Conservation (phyloP, 148 eudicot species). For the Vaccinium darrowii region DNA sequence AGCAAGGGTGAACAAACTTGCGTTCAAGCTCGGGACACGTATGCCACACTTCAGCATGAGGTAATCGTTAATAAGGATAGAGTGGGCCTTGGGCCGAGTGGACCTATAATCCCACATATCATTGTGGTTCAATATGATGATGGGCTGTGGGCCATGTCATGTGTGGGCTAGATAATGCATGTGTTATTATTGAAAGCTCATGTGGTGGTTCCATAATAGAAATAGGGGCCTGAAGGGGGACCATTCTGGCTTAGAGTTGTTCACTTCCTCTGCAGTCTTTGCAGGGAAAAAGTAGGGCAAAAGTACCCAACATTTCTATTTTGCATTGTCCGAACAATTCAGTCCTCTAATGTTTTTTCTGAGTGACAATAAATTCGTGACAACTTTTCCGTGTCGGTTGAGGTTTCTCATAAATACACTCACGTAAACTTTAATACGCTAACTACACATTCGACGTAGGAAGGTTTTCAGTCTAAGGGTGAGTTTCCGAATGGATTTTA, state of each 20-base stretch:
- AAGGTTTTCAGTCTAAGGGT: not conserved
- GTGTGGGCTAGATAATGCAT: too few relatives aligned
- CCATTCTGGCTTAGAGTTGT: not conserved
- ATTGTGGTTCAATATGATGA: not conserved
- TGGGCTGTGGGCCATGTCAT: not conserved
- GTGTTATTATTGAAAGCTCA: too few relatives aligned
- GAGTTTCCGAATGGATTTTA: too few relatives aligned
- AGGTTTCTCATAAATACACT: not conserved
- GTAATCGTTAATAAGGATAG: too few relatives aligned
- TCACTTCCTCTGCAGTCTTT: not conserved
- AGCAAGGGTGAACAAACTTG: too few relatives aligned
- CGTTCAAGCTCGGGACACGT: too few relatives aligned
- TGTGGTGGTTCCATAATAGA: too few relatives aligned
- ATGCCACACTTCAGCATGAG: too few relatives aligned
- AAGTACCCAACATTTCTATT: too few relatives aligned
- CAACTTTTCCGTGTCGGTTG: too few relatives aligned
- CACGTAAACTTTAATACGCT: not conserved
- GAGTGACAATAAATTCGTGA: not conserved
- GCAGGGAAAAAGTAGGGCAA: not conserved
- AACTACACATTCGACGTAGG: not conserved
- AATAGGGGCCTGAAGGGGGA: not conserved
- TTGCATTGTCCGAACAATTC: not conserved
- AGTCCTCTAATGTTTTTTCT: not conserved
- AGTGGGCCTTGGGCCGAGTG: not conserved
- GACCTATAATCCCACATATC: not conserved